A percentile compares a stretch with the other conserved stretches of the same genome.
Conservation (phyloP, 208 protist genomes). For the Strigomonas culicis region DNA sequence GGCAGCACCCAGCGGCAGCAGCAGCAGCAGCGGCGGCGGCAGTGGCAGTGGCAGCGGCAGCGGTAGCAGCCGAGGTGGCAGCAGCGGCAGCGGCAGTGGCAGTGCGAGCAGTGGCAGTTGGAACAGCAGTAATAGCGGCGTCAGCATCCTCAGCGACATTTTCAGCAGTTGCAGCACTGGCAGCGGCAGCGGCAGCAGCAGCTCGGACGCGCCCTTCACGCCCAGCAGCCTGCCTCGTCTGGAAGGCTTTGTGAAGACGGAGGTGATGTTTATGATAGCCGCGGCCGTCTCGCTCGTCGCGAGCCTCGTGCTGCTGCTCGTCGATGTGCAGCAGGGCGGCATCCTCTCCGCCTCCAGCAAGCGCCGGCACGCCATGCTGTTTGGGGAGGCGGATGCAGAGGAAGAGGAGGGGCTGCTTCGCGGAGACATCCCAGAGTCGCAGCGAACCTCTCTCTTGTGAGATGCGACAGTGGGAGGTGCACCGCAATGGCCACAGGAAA, state of each 20-base stretch:
- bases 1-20: no score
- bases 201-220: neutral
- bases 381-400: neutral
- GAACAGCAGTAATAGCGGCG: conserved; percentile 3
- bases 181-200: conserved; percentile 7
- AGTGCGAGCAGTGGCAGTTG: neutral
- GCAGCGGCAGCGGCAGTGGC: neutral
- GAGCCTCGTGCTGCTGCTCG: conserved; percentile 46
- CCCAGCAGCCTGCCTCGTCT: conserved; percentile 32
- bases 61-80: conserved; percentile 9
- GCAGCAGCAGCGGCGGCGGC: neutral
- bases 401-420: neutral
- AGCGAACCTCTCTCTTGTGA: neutral
- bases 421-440: neutral
- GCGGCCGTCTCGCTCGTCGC: conserved; percentile 35
- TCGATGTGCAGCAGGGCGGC: conserved; percentile 37
- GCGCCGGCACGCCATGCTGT: conserved; percentile 33
- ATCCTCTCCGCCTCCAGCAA: conserved; percentile 44
- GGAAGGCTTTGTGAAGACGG: conserved; percentile 57
- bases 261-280: conserved; percentile 49
- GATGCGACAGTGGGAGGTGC: neutral
- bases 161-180: no score
- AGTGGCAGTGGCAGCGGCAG: neutral
- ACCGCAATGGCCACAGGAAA: neutral
- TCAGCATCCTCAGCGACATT: no score